Conservation (phyloP, 2,329 filamentous ascomycete genomes). For the Eurotiales sp. region DNA sequence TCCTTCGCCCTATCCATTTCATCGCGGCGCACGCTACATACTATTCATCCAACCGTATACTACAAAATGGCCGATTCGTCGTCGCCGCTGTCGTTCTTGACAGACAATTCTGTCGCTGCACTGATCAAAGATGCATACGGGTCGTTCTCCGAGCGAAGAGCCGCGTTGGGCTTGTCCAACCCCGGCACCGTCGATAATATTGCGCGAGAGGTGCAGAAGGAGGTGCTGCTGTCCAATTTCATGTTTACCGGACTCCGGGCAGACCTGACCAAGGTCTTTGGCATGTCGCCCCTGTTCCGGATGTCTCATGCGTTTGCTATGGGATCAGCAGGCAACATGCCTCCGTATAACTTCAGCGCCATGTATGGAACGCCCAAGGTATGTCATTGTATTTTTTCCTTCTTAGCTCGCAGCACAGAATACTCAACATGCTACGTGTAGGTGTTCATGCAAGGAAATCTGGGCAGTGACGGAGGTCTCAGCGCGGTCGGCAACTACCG, state of each 20-base stretch:
- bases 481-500: conserved; percentile 90
- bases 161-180: conserved; percentile 82
- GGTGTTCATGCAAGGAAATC: conserved; percentile 92
- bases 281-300: conserved; percentile 90
- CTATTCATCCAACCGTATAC: neutral
- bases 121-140: conserved; percentile 72
- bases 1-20: neutral
- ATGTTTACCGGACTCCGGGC: conserved; percentile 96
- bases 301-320: conserved; percentile 95
- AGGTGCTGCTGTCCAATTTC: conserved; percentile 93
- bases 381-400: conserved; percentile 34
- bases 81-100: conserved; percentile 61
- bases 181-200: conserved; percentile 89
- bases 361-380: conserved; percentile 93
- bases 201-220: conserved; percentile 87
- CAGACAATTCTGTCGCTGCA: conserved; percentile 68
- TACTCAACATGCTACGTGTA: conserved; percentile 36
- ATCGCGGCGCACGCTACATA: neutral
- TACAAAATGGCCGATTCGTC: conserved; percentile 38
- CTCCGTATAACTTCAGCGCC: conserved; percentile 91
- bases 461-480: conserved; percentile 88
- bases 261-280: conserved; percentile 95
- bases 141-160: conserved; percentile 80
- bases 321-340: conserved; percentile 75
- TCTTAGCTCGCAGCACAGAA: neutral